Evolutionary conservation across 148 eudicot species (phyloP).

Genomic region (Heliamphora exappendiculata): DNA sequence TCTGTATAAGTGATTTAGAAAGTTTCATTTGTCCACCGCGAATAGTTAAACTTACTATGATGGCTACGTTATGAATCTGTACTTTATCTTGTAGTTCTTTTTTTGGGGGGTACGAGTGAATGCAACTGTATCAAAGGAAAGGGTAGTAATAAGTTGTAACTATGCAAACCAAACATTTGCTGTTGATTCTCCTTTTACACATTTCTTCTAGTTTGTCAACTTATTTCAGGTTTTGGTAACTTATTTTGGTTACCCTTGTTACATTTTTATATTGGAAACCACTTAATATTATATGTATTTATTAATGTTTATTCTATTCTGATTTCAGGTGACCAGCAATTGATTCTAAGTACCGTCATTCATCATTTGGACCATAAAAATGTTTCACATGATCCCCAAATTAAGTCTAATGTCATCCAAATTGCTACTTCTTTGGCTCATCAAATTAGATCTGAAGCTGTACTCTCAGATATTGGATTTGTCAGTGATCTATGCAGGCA

Average conservation of each 20-base stretch:
- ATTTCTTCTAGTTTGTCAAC: not conserved
- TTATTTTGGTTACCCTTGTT: not conserved
- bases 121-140: not conserved
- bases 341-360: slow-evolving; percentile 58
- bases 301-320: not conserved
- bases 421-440: slow-evolving; percentile 70
- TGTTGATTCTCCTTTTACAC: not conserved
- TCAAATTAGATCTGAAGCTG: slow-evolving; percentile 59
- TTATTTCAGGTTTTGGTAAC: not conserved
- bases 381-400: slow-evolving; percentile 63
- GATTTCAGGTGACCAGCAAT: slow-evolving; percentile 59
- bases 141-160: not conserved
- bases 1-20: not conserved
- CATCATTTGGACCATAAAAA: slow-evolving; percentile 96
- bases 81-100: not conserved
- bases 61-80: not conserved
- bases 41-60: not conserved
- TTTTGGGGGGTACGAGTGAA: not conserved
- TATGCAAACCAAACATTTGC: not conserved
- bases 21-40: not conserved
- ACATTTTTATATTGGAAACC: not conserved
- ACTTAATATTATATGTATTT: not conserved
- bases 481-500: slow-evolving; percentile 76
- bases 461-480: slow-evolving; percentile 65
- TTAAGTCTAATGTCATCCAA: slow-evolving; percentile 66